Base-by-base conservation (phyloP, 768 basidiomycete species). In the Phaffia tasmanica region DNA sequence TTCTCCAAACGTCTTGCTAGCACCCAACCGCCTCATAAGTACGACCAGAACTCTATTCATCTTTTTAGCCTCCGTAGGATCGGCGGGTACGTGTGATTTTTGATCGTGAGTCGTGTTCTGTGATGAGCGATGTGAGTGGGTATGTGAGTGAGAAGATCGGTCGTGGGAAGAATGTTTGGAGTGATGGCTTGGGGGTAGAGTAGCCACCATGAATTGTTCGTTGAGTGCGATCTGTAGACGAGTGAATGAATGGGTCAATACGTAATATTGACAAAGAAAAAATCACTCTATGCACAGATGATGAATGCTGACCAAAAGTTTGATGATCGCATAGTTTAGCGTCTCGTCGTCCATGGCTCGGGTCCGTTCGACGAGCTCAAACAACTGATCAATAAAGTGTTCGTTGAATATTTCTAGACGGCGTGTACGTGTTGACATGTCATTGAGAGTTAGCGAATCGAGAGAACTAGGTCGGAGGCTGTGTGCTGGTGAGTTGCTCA, bases 151-250 rank as follows among this genome's bases (percentile, higher is more conserved):
- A 47, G 0, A 27, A 23, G 60, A 62, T 23, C 48, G 19, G 48
- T 15, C 32, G 21, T 65, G 64, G 27, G 62, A 64, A 47, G 18
- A 1, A 3, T 61, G 63, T 35, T 51, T 63, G n/a, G 21, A 51
- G 7, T n/a, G 25, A 32, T 23, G 1, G 48, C 9, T 4, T 56
- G 50, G 57, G 19, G 27, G 35, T 51, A 91, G 73, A 3, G 84
- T 83, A 0, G 88, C 85, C 6, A 97, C 91, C 94, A 99, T 99
- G 77, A 94, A 99, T 76, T 98, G 93, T 75, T 99, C 94, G 73
- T 97, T 99, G 35, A 99, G 80, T 0, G 92, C 86, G 42, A 92
- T 86, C 90, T 93, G 72, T 1, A 50, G 16, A 42, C 7, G 58
- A 49, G 73, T 35, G 48, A 27, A 25, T 15, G 14, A 4, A 46